Evolutionary conservation across 75 land plant species (phyloP).

Genomic region (Chamaecyparis obtusa): DNA sequence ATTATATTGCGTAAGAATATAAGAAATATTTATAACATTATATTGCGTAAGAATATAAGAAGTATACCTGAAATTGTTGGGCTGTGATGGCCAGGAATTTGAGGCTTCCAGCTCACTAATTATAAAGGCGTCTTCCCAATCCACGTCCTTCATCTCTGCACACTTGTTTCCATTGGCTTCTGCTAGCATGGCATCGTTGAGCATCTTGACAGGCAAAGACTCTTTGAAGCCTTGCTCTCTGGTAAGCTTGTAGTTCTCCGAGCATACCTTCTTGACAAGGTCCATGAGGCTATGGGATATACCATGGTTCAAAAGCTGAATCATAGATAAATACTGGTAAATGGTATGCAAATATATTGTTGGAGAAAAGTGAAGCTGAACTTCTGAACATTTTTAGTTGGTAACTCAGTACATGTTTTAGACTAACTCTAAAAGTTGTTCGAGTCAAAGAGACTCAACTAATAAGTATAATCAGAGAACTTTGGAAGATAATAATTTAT

Average conservation of each 20-base stretch:
- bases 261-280: constrained; percentile 25
- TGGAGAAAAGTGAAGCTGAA: no score
- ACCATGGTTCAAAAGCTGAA: constrained; percentile 59
- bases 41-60: background rate
- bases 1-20: background rate
- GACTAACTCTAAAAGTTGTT: no score
- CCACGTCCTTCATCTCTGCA: constrained; percentile 1
- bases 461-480: no score
- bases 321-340: background rate
- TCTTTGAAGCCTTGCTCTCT: constrained; percentile 35
- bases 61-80: constrained; percentile 5
- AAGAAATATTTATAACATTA: background rate
- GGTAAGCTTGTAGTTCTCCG: constrained; percentile 32
- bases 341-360: background rate
- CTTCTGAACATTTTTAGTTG: no score
- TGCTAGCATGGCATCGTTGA: constrained; percentile 21
- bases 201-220: constrained; percentile 26
- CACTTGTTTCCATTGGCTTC: constrained; percentile 19
- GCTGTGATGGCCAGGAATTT: constrained; percentile 26
- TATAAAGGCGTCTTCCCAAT: constrained; percentile 55
- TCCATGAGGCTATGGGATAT: constrained; percentile 37
- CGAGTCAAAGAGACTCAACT: no score
- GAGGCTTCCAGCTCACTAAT: constrained; percentile 33
- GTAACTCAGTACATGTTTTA: no score
- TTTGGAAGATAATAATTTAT: no score